Evolutionary conservation across 768 basidiomycete species (phyloP).

Genomic region (Auricularia sp.): DNA sequence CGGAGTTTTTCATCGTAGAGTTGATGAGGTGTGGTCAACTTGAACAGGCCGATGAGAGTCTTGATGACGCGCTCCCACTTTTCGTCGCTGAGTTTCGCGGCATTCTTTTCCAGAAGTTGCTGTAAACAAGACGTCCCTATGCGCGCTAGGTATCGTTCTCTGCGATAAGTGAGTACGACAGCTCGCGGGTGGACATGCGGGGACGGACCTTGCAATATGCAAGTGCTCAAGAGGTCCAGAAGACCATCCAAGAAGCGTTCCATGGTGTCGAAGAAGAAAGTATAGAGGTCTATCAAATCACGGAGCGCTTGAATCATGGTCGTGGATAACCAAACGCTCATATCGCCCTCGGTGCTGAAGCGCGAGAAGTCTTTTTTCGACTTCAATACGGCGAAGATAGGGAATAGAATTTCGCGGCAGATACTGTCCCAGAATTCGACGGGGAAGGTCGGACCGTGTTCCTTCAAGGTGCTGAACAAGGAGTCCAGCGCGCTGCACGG

Average conservation of each 20-base stretch:
- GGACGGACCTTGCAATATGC: slow-evolving; percentile 90
- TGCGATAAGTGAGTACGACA: slow-evolving; percentile 22
- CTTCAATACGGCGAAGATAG: slow-evolving; percentile 92
- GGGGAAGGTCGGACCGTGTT: slow-evolving; percentile 74
- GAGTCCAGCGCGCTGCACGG: slow-evolving; percentile 83
- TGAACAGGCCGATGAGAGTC: slow-evolving; percentile 93
- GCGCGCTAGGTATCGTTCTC: slow-evolving; percentile 97
- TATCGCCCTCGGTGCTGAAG: slow-evolving; percentile 94
- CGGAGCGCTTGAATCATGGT: slow-evolving; percentile 98
- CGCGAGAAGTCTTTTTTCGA: slow-evolving; percentile 86
- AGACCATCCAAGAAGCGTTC: slow-evolving; percentile 89
- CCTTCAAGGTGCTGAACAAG: slow-evolving; percentile 87
- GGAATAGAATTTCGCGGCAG: slow-evolving; percentile 92
- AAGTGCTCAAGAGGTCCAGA: slow-evolving; percentile 85
- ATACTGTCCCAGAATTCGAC: slow-evolving; percentile 97
- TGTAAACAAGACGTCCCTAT: slow-evolving; percentile 98
- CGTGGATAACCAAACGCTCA: slow-evolving; percentile 98
- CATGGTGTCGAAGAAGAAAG: slow-evolving; percentile 86
- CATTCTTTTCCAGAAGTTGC: slow-evolving; percentile 89
- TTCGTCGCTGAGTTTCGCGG: slow-evolving; percentile 68
- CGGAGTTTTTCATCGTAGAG: slow-evolving; percentile 88
- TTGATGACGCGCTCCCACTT: slow-evolving; percentile 89
- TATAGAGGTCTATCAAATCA: slow-evolving; percentile 91
- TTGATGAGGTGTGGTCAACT: slow-evolving; percentile 94
- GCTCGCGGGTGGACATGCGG: neutral